These are phyloP conservation scores for Venturia carpophila DNA, from an alignment of 2,329 filamentous ascomycete genomes.

Conservation along the genomic window DNA sequence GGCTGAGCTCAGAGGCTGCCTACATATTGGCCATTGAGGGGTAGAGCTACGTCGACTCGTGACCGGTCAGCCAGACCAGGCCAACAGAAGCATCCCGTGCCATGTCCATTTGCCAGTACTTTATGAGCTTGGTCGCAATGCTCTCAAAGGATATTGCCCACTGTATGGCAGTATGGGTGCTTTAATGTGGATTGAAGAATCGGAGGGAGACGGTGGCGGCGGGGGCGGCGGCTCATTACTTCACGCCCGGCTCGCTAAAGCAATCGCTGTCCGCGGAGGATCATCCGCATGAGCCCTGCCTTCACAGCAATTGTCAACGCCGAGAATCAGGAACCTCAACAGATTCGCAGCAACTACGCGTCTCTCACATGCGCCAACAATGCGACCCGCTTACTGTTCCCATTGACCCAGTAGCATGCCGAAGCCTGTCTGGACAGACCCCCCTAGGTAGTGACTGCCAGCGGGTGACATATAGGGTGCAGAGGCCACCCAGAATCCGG, in stretches of 20 bases:
- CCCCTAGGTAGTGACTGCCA: background rate
- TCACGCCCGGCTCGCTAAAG: too few relatives aligned
- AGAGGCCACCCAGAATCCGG: background rate
- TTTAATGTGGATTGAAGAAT: too few relatives aligned
- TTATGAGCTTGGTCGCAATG: background rate
- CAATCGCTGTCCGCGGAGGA: background rate
- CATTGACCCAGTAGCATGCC: slow-evolving; percentile 10
- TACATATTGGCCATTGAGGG: slow-evolving; percentile 2
- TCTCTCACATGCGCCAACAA: slow-evolving; percentile 6
- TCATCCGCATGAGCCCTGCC: background rate
- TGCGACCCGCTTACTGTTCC: slow-evolving; percentile 9
- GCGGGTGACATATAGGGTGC: background rate
- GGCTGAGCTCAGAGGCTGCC: slow-evolving; percentile 1
- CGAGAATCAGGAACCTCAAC: background rate
- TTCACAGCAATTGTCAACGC: background rate
- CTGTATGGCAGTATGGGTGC: too few relatives aligned
- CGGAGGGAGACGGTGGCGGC: too few relatives aligned
- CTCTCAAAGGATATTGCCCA: background rate
- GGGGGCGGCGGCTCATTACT: too few relatives aligned
- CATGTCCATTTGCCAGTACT: background rate
- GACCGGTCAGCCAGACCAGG: slow-evolving; percentile 1
- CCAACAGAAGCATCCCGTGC: background rate
- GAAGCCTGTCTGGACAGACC: background rate
- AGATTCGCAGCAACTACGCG: background rate
- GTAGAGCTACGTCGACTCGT: background rate